Evolutionary conservation across 768 basidiomycete species (phyloP).

Genomic region (Pleurotus djamor): DNA sequence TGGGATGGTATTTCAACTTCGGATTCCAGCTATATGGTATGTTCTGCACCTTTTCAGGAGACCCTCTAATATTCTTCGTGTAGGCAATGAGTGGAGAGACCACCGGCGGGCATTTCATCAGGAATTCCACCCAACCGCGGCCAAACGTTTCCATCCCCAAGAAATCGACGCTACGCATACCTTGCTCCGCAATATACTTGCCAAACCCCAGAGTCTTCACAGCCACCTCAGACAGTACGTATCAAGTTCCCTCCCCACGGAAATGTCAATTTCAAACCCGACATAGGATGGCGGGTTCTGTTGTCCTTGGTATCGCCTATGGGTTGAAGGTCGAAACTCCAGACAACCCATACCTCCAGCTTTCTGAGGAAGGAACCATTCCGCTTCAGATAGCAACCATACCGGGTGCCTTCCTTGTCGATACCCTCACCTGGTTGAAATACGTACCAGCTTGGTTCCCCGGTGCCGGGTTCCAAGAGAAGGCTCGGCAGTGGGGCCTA

Average conservation of each 20-base stretch:
- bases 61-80: not conserved
- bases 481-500: constrained; percentile 22
- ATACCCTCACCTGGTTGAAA: constrained; percentile 21
- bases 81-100: constrained; percentile 13
- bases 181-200: constrained; percentile 20
- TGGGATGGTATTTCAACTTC: constrained; percentile 30
- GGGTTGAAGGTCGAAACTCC: constrained; percentile 32
- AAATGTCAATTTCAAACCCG: not conserved
- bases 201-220: constrained; percentile 23
- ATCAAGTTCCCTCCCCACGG: not conserved
- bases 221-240: constrained; percentile 25
- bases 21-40: constrained; percentile 26
- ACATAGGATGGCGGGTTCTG: constrained; percentile 24
- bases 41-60: constrained; percentile 18
- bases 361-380: constrained; percentile 20
- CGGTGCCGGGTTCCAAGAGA: constrained; percentile 28
- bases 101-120: constrained; percentile 33
- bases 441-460: constrained; percentile 31
- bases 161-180: constrained; percentile 18
- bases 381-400: constrained; percentile 25
- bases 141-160: constrained; percentile 20
- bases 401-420: constrained; percentile 38
- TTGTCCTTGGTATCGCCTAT: constrained; percentile 37
- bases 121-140: constrained; percentile 29
- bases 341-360: constrained; percentile 31